Percentiles rank a stretch among this genome's conserved stretches.
phyloP scores from a whole-genome alignment of 305 asterid species.

The Fraxinus floribunda region DNA sequence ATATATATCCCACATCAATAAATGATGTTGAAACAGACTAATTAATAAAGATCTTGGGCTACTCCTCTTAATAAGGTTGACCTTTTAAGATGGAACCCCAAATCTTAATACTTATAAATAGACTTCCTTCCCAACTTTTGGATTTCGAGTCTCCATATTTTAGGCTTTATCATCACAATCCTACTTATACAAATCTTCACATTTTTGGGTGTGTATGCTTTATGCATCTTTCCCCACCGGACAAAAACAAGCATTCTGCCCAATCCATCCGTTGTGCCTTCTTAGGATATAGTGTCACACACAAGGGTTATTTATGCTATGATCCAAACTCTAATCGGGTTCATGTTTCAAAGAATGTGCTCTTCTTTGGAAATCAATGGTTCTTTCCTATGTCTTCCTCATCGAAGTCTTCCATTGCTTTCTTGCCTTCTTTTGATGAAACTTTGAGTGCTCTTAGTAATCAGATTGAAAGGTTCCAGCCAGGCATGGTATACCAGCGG shows the following conservation, averaged over 20 bases:
- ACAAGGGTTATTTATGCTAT: constrained; percentile 11
- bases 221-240: neutral
- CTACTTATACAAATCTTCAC: neutral
- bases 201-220: neutral
- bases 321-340: neutral
- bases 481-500: neutral
- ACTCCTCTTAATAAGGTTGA: too few species aligned
- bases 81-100: too few species aligned
- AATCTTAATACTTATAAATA: neutral
- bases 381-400: neutral
- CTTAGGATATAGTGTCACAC: neutral
- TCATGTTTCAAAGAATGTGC: constrained; percentile 7
- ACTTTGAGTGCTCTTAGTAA: neutral
- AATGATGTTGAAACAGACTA: too few species aligned
- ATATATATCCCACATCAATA: too few species aligned
- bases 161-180: neutral
- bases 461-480: neutral
- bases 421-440: neutral
- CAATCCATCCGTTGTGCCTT: neutral
- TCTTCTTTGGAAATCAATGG: neutral
- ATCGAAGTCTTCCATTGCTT: neutral
- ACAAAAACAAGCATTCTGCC: neutral
- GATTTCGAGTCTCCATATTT: neutral
- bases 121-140: neutral
- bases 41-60: too few species aligned